Evolutionary conservation across 2,329 filamentous ascomycete genomes (phyloP), one percentile per base, ranked within the genome.

Genomic region (Curvularia sp.): DNA sequence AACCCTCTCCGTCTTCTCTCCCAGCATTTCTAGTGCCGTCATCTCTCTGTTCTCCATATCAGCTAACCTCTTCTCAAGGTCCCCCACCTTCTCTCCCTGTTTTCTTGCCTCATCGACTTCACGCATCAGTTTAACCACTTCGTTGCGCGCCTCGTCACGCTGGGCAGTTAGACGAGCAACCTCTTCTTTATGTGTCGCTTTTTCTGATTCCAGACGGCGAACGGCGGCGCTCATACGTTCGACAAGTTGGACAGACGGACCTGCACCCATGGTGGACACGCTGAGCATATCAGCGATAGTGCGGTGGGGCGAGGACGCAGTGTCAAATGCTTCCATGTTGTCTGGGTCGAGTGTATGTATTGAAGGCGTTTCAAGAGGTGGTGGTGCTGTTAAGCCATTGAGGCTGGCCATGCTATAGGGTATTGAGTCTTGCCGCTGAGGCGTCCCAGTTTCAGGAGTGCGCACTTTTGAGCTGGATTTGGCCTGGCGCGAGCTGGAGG

Each of bases 221-320:
- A 99, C 93, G 0, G 93, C 92, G 2, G 93, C 92, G 71, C 91
- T 96, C 92, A 99, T 96, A 53, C 94, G 87, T 79, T 98, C 95
- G 15, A 99, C 93, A 0, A 99, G 86, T 78, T 98, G 94, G 1
- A 99, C 94, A 0, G 90, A 94, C 0, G 95, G 95, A 0, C 95
- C 95, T 0, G 94, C 93, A 0, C 89, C 94, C 8, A 92, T 90
- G 0, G 94, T 97, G 0, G 93, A 96, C 6, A 92, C 91, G 1
- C 92, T 96, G 30, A 95, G 86, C 81, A 96, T 90, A 70, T 97
- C 93, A 66, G 76, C 75, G 58, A 78, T 85, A 6, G 89, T 87
- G 58, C 89, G 88, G 39, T 87, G 87, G 1, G 88, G 88, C 3
- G 87, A 89, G 0, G 83, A 84, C 2, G 82, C 80, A 15, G 79